A percentile compares a stretch with the other conserved stretches of the same genome.
phyloP scores from a whole-genome alignment of 768 basidiomycete species.

The Lyophyllum shimeji region DNA sequence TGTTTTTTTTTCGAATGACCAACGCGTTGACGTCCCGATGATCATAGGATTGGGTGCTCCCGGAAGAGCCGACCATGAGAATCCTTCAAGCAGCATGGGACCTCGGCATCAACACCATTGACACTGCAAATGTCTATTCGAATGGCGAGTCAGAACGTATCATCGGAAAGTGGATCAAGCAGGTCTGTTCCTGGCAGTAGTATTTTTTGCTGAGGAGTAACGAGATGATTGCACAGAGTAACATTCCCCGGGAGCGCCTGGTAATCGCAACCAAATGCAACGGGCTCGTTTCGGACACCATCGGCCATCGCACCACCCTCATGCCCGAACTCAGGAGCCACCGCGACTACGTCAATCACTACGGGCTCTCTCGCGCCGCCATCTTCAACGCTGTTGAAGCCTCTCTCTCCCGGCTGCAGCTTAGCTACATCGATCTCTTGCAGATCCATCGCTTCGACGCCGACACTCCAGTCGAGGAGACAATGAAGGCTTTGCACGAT shows the following conservation, averaged over 20 bases:
- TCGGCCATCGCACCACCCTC: neutral
- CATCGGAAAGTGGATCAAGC: constrained; percentile 40
- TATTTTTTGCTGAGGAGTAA: constrained; percentile 18
- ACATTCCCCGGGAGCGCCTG: constrained; percentile 8
- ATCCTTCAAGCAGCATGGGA: constrained; percentile 49
- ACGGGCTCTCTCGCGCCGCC: constrained; percentile 21
- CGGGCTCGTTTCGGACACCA: constrained; percentile 1
- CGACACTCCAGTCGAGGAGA: constrained; percentile 34
- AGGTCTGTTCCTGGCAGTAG: constrained; percentile 15
- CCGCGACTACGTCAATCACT: constrained; percentile 18
- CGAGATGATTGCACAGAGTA: neutral
- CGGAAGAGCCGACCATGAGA: constrained; percentile 41
- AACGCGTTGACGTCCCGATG: constrained; percentile 13
- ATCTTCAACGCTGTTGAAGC: constrained; percentile 36
- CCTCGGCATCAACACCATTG: constrained; percentile 34
- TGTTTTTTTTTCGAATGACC: neutral
- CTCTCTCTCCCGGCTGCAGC: constrained; percentile 26
- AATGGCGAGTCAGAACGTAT: constrained; percentile 39
- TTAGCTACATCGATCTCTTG: constrained; percentile 32
- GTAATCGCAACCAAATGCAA: constrained; percentile 9
- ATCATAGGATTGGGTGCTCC: constrained; percentile 43
- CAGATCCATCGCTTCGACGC: constrained; percentile 44
- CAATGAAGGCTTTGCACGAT: constrained; percentile 47
- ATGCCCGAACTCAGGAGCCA: constrained; percentile 4
- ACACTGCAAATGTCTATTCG: constrained; percentile 36